Conservation (phyloP, 176 grass and related monocot species). For the Bromus sterilis region DNA sequence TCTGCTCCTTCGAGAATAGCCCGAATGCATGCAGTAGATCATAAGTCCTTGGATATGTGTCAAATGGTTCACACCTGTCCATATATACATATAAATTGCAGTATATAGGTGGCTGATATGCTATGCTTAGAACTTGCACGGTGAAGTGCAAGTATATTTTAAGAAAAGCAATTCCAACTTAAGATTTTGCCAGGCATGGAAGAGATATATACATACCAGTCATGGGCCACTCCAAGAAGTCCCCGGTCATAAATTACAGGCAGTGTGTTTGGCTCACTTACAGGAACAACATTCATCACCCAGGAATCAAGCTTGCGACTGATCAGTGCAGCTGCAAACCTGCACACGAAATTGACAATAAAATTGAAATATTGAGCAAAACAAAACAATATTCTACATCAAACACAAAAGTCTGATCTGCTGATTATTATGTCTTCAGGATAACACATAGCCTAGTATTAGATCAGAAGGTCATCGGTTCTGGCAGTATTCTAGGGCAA, state of each 20-base stretch:
- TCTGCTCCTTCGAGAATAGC: constrained; percentile 79
- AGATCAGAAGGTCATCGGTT: not conserved
- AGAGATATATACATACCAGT: constrained; percentile 68
- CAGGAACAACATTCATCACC: constrained; percentile 98
- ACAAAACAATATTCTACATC: not conserved
- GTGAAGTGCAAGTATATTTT: not conserved
- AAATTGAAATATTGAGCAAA: not conserved
- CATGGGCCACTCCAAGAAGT: constrained; percentile 90
- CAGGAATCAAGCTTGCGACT: constrained; percentile 67
- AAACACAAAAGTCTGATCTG: not conserved
- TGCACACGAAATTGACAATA: constrained; percentile 19
- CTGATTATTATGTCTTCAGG: not conserved
- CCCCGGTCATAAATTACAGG: constrained; percentile 91
- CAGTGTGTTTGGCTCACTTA: constrained; percentile 68
- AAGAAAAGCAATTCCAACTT: constrained; percentile 6
- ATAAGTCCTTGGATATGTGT: constrained; percentile 96
- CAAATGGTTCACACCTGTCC: constrained; percentile 90
- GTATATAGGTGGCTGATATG: not conserved
- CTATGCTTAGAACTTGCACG: not conserved
- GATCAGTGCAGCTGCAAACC: constrained; percentile 79
- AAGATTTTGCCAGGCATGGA: not conserved
- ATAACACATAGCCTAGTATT: not conserved
- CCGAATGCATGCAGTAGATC: constrained; percentile 76
- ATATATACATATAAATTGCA: constrained; percentile 5
- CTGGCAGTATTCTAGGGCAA: not conserved